Conservation (phyloP, 2,329 filamentous ascomycete genomes). For the Xylaria sp. region DNA sequence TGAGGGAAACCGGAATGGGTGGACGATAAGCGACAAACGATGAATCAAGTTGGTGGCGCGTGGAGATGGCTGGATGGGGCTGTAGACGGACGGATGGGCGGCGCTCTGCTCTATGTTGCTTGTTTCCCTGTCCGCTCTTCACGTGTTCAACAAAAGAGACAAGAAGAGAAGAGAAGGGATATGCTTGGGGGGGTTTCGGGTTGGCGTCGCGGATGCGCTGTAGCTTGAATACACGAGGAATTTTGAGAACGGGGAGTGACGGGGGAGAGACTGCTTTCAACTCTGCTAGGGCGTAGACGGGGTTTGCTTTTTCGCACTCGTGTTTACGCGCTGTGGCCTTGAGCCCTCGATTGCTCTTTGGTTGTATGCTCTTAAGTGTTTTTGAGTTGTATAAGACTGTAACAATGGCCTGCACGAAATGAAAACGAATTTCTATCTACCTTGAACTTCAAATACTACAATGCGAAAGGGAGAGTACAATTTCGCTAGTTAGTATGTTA, state of each 20-base stretch:
- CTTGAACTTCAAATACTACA: not conserved
- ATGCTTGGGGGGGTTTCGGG: no score
- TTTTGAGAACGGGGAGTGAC: no score
- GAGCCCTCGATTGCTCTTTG: constrained; percentile 3
- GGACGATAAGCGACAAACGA: no score
- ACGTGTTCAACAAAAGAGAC: no score
- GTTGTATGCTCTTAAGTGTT: constrained; percentile 2
- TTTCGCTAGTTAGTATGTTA: not conserved
- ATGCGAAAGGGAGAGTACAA: not conserved
- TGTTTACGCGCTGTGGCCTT: constrained; percentile 4
- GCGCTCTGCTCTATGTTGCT: no score
- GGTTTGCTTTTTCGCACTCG: not conserved
- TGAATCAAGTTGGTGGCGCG: no score
- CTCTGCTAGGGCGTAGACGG: not conserved
- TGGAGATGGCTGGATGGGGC: no score
- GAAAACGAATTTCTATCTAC: constrained; percentile 1
- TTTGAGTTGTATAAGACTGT: constrained; percentile 20
- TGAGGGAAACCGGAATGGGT: not conserved
- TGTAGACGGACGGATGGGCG: no score
- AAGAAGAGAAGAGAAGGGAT: no score
- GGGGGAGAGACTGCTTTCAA: not conserved
- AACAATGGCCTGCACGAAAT: constrained; percentile 13
- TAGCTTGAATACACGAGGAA: no score
- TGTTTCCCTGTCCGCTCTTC: no score
- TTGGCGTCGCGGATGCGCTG: no score